Conservation (phyloP, 306 rosid genomes). For the Sophora flavescens region DNA sequence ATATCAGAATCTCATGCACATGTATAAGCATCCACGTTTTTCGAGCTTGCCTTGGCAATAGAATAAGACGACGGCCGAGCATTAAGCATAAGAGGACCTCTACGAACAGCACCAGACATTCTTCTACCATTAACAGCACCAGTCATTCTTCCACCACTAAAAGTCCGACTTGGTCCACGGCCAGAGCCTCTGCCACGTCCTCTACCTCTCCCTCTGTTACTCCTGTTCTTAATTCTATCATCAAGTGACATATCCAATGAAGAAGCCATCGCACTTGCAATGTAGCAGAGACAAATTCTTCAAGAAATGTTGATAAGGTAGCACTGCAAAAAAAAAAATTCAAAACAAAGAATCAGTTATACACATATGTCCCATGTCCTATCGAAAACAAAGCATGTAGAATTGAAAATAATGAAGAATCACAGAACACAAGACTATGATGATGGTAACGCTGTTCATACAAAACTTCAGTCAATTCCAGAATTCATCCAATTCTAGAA, state of each 20-base stretch:
- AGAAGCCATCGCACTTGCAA: conserved; percentile 65
- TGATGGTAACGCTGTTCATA: neutral
- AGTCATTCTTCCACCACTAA: conserved; percentile 63
- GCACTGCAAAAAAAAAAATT: conserved; percentile 42
- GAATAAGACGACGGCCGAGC: conserved; percentile 76
- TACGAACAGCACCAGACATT: conserved; percentile 63
- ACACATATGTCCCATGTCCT: neutral
- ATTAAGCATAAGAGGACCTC: conserved; percentile 75
- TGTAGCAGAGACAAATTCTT: conserved; percentile 19
- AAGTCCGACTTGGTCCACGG: conserved; percentile 70
- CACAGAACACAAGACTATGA: neutral
- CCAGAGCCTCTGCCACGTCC: conserved; percentile 81
- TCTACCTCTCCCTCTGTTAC: conserved; percentile 77
- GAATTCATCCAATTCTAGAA: too few relatives aligned
- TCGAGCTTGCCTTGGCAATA: conserved; percentile 99
- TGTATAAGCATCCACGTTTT: conserved; percentile 76
- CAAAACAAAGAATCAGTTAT: neutral
- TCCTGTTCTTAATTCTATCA: conserved; percentile 83
- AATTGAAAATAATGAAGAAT: neutral
- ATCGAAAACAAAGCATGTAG: neutral
- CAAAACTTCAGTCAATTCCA: neutral
- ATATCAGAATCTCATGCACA: conserved; percentile 80
- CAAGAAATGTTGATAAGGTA: conserved; percentile 12
- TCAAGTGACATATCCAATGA: conserved; percentile 92
- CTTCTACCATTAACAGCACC: conserved; percentile 66